phyloP scores from a whole-genome alignment of 2,329 filamentous ascomycete species.

The Decorospora gaudefroyi region DNA sequence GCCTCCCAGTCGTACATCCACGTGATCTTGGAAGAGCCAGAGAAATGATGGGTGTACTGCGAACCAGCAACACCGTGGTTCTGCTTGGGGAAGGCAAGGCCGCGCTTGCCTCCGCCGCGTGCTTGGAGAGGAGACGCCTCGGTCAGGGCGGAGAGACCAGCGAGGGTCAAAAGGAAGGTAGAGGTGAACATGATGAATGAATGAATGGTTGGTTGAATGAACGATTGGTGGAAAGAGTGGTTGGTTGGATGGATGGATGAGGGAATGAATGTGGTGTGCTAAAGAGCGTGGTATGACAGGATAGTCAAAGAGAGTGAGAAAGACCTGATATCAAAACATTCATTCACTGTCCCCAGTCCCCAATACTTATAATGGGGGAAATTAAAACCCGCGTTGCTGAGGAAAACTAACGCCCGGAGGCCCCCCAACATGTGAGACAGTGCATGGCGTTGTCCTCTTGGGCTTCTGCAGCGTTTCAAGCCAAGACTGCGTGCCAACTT shows the following conservation, averaged over 20 bases:
- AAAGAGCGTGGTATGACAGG: constrained; percentile 12
- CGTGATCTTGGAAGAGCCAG: constrained; percentile 46
- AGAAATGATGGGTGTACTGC: constrained; percentile 29
- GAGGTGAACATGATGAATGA: constrained; percentile 28
- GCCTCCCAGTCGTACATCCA: constrained; percentile 73
- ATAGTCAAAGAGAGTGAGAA: constrained; percentile 20
- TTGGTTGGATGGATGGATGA: constrained; percentile 9
- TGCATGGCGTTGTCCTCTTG: constrained; percentile 17
- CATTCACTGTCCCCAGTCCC: background rate
- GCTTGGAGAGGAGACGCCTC: constrained; percentile 34
- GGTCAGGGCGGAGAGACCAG: constrained; percentile 35
- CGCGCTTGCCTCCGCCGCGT: constrained; percentile 36
- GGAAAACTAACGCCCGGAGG: constrained; percentile 6
- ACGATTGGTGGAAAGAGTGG: constrained; percentile 19
- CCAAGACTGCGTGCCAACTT: constrained; percentile 17
- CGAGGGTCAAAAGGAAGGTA: constrained; percentile 35
- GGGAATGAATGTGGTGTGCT: constrained; percentile 23
- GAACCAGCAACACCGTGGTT: constrained; percentile 31
- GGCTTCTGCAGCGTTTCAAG: constrained; percentile 19
- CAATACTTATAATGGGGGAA: constrained; percentile 21
- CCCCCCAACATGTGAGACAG: constrained; percentile 14
- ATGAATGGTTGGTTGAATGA: constrained; percentile 12
- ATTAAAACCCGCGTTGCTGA: constrained; percentile 14
- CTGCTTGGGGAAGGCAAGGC: constrained; percentile 38
- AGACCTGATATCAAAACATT: constrained; percentile 1